A percentile compares a stretch with the other conserved stretches of the same genome.
phyloP scores from a whole-genome alignment of 805 yeast species.

The Metschnikowia hibisci region DNA sequence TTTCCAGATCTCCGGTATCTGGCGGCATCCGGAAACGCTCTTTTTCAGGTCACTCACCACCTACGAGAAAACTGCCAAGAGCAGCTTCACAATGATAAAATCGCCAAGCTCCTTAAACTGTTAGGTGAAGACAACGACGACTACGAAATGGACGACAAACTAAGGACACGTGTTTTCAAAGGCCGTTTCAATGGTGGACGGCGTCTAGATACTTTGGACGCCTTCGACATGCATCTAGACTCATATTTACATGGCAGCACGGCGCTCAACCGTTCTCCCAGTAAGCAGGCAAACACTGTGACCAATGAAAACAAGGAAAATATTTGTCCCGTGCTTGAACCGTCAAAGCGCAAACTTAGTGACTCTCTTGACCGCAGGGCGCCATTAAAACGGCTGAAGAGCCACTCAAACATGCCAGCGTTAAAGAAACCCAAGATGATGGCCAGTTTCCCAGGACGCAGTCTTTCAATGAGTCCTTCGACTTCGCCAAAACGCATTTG shows the following conservation, averaged over 20 bases:
- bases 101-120: conserved; percentile 36
- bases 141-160: conserved; percentile 18
- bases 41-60: conserved; percentile 31
- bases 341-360: conserved; percentile 24
- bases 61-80: conserved; percentile 17
- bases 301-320: conserved; percentile 32
- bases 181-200: conserved; percentile 19
- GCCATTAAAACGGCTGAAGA: conserved; percentile 11
- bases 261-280: conserved; percentile 13
- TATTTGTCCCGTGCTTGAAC: conserved; percentile 23
- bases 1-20: conserved; percentile 16
- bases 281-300: conserved; percentile 5
- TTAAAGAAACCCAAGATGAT: conserved; percentile 25
- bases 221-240: conserved; percentile 18
- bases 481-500: conserved; percentile 42
- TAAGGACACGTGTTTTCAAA: conserved; percentile 17
- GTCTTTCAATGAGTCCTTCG: background rate
- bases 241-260: conserved; percentile 14
- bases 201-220: conserved; percentile 12
- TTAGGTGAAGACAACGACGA: conserved; percentile 26
- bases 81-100: conserved; percentile 31
- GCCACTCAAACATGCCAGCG: conserved; percentile 23
- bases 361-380: conserved; percentile 5
- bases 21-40: conserved; percentile 22
- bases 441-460: conserved; percentile 8